Conservation (phyloP, 2,329 filamentous ascomycete genomes). For the Venturia pyrina region DNA sequence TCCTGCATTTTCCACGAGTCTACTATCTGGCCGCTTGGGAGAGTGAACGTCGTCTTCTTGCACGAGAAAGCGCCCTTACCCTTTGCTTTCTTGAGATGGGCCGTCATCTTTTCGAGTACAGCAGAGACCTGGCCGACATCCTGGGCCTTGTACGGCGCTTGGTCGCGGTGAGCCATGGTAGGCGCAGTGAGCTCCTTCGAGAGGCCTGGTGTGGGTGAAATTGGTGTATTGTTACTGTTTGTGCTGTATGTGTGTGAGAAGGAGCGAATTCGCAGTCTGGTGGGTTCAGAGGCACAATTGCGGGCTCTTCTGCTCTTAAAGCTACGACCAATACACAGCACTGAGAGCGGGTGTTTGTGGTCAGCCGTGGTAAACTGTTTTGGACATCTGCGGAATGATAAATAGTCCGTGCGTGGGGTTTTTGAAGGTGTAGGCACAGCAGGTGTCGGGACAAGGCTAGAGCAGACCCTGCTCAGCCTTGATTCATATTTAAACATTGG, state of each 20-base stretch:
- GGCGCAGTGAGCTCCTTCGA: not conserved
- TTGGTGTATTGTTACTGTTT: not conserved
- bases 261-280: not conserved
- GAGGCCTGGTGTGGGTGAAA: not conserved
- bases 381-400: not conserved
- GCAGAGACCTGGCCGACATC: constrained; percentile 56
- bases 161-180: constrained; percentile 42
- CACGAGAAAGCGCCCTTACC: constrained; percentile 55
- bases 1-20: constrained; percentile 92
- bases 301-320: not conserved
- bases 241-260: not conserved
- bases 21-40: constrained; percentile 58
- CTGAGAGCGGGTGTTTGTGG: not conserved
- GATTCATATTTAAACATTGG: not conserved
- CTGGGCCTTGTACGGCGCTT: constrained; percentile 57
- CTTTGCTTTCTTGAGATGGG: constrained; percentile 36
- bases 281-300: not conserved
- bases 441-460: not conserved
- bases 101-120: constrained; percentile 56
- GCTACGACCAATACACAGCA: not conserved
- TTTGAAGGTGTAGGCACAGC: not conserved
- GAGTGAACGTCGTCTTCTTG: constrained; percentile 69
- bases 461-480: not conserved
- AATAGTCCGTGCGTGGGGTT: not conserved
- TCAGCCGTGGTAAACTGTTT: not conserved